A percentile compares a stretch with the other conserved stretches of the same genome.
Conservation (phyloP, 2,329 filamentous ascomycete genomes). For the Exophiala sp. region DNA sequence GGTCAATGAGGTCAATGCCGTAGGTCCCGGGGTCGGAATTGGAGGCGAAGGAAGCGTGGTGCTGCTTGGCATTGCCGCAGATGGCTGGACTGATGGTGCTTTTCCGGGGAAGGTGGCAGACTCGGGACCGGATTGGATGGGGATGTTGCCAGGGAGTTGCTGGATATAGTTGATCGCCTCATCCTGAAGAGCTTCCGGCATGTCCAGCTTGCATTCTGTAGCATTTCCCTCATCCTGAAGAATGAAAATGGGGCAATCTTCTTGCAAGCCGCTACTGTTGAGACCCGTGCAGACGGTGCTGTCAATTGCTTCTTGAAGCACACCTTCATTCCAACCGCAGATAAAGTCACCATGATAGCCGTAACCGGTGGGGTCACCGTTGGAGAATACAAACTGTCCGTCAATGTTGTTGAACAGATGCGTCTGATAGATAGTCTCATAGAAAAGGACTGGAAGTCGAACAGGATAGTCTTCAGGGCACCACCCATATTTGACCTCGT, state of each 20-base stretch:
- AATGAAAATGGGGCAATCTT: slow-evolving; percentile 72
- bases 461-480: slow-evolving; percentile 68
- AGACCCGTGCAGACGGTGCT: slow-evolving; percentile 62
- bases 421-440: slow-evolving; percentile 81
- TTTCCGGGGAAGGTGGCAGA: slow-evolving; percentile 32
- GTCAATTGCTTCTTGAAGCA: slow-evolving; percentile 67
- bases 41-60: slow-evolving; percentile 3
- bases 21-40: slow-evolving; percentile 6
- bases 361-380: slow-evolving; percentile 50
- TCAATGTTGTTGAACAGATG: slow-evolving; percentile 57
- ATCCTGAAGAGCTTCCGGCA: slow-evolving; percentile 52
- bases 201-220: slow-evolving; percentile 59
- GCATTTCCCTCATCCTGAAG: slow-evolving; percentile 57
- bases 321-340: slow-evolving; percentile 66
- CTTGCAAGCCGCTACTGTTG: slow-evolving; percentile 54
- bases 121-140: slow-evolving; percentile 45
- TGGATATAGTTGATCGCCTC: slow-evolving; percentile 57
- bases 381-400: slow-evolving; percentile 69
- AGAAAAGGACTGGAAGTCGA: slow-evolving; percentile 73
- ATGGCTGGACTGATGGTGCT: background rate
- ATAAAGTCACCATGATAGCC: slow-evolving; percentile 63
- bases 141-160: slow-evolving; percentile 61
- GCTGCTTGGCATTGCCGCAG: slow-evolving; percentile 1
- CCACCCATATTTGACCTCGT: slow-evolving; percentile 68
- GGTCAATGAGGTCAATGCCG: slow-evolving; percentile 1